phyloP scores from a whole-genome alignment of 2,329 filamentous ascomycete genomes.

The Fusarium sp. region DNA sequence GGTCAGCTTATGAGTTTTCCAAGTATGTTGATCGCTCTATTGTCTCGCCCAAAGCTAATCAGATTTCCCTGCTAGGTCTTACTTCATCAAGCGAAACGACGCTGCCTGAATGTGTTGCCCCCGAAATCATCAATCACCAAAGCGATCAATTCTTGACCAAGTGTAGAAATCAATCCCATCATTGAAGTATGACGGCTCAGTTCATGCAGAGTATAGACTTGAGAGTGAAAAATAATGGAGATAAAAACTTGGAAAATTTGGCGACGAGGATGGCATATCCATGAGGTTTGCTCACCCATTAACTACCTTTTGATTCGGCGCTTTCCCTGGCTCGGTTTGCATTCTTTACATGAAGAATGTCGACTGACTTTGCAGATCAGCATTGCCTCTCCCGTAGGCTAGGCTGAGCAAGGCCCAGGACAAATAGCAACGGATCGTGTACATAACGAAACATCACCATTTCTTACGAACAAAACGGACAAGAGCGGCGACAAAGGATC shows the following conservation, averaged over 20 bases:
- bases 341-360: conserved; percentile 5
- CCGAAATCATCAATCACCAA: conserved; percentile 10
- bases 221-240: conserved; percentile 6
- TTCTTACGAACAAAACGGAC: conserved; percentile 32
- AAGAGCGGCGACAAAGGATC: conserved; percentile 26
- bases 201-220: conserved; percentile 16
- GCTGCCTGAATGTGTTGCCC: conserved; percentile 44
- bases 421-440: conserved; percentile 36
- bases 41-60: conserved; percentile 4
- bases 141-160: conserved; percentile 8
- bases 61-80: conserved; percentile 57
- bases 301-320: conserved; percentile 28
- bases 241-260: neutral
- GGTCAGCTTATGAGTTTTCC: conserved; percentile 80
- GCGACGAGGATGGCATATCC: conserved; percentile 16
- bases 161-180: conserved; percentile 15
- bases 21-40: conserved; percentile 63
- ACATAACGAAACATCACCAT: conserved; percentile 43
- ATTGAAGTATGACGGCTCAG: conserved; percentile 12
- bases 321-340: conserved; percentile 15
- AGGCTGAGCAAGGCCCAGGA: conserved; percentile 7
- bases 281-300: conserved; percentile 26
- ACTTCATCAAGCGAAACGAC: conserved; percentile 68
- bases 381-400: neutral
- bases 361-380: conserved; percentile 8